Evolutionary conservation across 1,139 yeast species (phyloP).

Genomic region (Hyphopichia burtonii): DNA sequence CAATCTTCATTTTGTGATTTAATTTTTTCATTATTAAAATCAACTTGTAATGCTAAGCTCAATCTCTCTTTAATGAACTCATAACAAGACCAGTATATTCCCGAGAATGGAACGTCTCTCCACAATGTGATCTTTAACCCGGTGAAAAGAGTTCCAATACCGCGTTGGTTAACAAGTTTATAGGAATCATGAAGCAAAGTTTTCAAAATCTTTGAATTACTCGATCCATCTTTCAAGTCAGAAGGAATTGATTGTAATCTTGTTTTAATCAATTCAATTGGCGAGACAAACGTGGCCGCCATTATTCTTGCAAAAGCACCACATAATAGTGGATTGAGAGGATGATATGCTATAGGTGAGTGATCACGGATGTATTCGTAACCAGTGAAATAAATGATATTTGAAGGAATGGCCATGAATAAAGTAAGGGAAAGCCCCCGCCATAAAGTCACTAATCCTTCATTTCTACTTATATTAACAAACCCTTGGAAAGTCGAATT

Average conservation of each 20-base stretch:
- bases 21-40: constrained; percentile 16
- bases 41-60: constrained; percentile 21
- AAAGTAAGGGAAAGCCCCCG: constrained; percentile 83
- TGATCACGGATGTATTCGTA: constrained; percentile 81
- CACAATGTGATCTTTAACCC: constrained; percentile 87
- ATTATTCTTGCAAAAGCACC: constrained; percentile 82
- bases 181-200: constrained; percentile 57
- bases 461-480: constrained; percentile 59
- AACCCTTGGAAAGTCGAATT: constrained; percentile 75
- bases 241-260: constrained; percentile 82
- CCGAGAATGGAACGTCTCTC: constrained; percentile 98
- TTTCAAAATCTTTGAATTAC: constrained; percentile 39
- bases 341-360: constrained; percentile 54
- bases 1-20: constrained; percentile 30
- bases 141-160: constrained; percentile 66
- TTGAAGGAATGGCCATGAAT: constrained; percentile 89
- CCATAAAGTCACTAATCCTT: constrained; percentile 81
- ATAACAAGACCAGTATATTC: constrained; percentile 90
- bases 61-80: constrained; percentile 44
- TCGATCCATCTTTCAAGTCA: constrained; percentile 21
- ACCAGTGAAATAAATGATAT: constrained; percentile 91
- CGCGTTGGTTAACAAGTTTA: constrained; percentile 54
- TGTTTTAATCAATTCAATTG: constrained; percentile 84
- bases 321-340: constrained; percentile 75
- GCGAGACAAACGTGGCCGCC: constrained; percentile 85